These are phyloP conservation scores for Knufia petricola DNA, from an alignment of 2,329 filamentous ascomycete species.

Conservation along the genomic window DNA sequence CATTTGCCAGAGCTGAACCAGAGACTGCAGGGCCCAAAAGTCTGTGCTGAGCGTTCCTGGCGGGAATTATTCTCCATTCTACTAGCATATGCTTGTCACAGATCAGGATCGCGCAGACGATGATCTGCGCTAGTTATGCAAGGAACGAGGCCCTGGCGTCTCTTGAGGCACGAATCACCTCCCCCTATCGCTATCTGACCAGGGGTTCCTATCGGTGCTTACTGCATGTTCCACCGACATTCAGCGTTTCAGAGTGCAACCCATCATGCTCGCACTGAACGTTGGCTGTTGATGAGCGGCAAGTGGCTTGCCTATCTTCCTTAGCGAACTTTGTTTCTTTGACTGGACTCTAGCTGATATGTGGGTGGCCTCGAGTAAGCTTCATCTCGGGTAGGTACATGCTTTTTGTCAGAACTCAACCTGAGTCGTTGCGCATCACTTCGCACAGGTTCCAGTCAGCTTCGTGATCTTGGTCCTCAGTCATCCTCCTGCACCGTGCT, in stretches of 20 bases:
- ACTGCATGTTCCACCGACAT: constrained; percentile 3
- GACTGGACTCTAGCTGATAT: neutral
- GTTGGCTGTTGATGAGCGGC: neutral
- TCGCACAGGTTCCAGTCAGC: neutral
- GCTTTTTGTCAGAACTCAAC: neutral
- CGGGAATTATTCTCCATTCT: neutral
- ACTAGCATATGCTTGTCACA: no score
- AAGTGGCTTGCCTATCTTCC: neutral
- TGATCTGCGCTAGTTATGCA: constrained; percentile 6
- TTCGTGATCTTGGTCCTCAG: neutral
- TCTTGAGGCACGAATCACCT: constrained; percentile 4
- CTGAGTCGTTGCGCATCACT: neutral
- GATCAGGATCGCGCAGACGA: neutral
- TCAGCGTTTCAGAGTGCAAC: constrained; percentile 5
- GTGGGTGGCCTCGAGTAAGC: neutral
- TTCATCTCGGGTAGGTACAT: neutral
- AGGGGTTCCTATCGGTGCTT: constrained; percentile 5
- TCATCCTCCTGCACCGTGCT: constrained; percentile 2
- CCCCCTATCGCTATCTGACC: neutral
- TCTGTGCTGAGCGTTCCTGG: neutral
- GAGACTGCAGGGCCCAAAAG: neutral
- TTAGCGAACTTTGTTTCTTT: neutral
- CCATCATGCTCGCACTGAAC: constrained; percentile 1
- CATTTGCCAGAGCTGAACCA: neutral
- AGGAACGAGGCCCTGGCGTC: neutral